Evolutionary conservation across 495 filamentous ascomycete genomes (phyloP).

Genomic region (Aspergillus incahuasiensis): DNA sequence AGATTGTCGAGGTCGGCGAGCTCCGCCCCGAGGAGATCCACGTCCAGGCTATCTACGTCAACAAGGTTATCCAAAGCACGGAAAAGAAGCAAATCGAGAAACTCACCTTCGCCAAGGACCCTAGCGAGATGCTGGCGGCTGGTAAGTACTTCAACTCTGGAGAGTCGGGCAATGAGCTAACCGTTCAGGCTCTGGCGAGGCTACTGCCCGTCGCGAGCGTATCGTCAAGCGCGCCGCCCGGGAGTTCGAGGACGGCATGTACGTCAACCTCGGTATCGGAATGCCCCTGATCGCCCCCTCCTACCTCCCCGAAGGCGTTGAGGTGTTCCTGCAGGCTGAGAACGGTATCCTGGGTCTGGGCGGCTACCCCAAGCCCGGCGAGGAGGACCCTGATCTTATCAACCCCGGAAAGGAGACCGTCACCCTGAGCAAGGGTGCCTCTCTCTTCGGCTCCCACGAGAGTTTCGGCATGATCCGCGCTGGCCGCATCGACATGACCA

Average conservation of each 20-base stretch:
- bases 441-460: slow-evolving; percentile 80
- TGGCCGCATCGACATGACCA: slow-evolving; percentile 84
- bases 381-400: slow-evolving; percentile 84
- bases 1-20: slow-evolving; percentile 78
- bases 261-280: slow-evolving; percentile 88
- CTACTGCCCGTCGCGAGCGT: slow-evolving; percentile 68
- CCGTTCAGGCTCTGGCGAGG: slow-evolving; percentile 60
- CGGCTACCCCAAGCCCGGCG: slow-evolving; percentile 69
- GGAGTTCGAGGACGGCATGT: slow-evolving; percentile 93
- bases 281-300: slow-evolving; percentile 85
- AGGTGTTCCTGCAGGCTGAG: slow-evolving; percentile 82
- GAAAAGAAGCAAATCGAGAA: slow-evolving; percentile 77
- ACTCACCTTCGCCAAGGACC: slow-evolving; percentile 66
- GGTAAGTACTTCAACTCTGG: slow-evolving; percentile 17
- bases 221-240: slow-evolving; percentile 83
- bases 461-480: slow-evolving; percentile 90
- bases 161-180: slow-evolving; percentile 18
- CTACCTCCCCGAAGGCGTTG: slow-evolving; percentile 70
- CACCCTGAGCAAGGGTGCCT: slow-evolving; percentile 70
- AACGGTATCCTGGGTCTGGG: slow-evolving; percentile 89
- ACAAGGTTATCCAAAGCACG: slow-evolving; percentile 72
- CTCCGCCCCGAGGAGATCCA: slow-evolving; percentile 73
- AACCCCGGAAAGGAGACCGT: slow-evolving; percentile 95
- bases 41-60: slow-evolving; percentile 84
- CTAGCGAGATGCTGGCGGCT: slow-evolving; percentile 48